Percentiles rank a stretch among this genome's conserved stretches.
Evolutionary conservation across 2,329 filamentous ascomycete genomes (phyloP).

Genomic region (Fusarium sarcochroum): DNA sequence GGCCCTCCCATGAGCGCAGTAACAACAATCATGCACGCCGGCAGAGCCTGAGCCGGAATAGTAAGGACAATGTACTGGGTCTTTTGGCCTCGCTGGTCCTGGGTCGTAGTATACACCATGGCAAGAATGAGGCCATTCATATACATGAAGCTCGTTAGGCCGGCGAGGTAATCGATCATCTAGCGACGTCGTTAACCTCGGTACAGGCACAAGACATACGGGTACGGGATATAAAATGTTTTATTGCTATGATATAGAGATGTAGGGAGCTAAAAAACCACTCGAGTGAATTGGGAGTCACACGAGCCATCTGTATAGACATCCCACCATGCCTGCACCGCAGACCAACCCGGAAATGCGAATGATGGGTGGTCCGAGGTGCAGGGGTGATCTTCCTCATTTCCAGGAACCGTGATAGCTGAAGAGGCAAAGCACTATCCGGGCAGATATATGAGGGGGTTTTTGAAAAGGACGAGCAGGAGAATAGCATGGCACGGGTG

Average conservation of each 20-base stretch:
- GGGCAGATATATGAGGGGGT: constrained; percentile 80
- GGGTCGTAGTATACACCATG: constrained; percentile 85
- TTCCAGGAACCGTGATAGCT: constrained; percentile 88
- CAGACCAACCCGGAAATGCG: constrained; percentile 75
- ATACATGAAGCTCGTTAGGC: constrained; percentile 61
- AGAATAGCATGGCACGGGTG: constrained; percentile 40
- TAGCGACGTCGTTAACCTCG: constrained; percentile 47
- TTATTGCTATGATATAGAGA: constrained; percentile 52
- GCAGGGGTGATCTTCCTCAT: constrained; percentile 84
- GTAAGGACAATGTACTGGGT: constrained; percentile 86
- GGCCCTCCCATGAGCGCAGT: constrained; percentile 74
- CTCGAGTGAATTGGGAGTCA: constrained; percentile 70
- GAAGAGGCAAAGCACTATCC: constrained; percentile 75
- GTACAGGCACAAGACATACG: constrained; percentile 22
- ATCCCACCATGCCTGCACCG: constrained; percentile 83
- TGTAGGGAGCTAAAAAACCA: constrained; percentile 75
- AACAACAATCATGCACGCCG: constrained; percentile 82
- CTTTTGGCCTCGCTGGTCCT: constrained; percentile 85
- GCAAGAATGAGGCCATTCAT: constrained; percentile 80
- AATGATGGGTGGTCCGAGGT: constrained; percentile 73
- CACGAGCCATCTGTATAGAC: constrained; percentile 77
- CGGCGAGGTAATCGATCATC: constrained; percentile 52
- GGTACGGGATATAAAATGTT: constrained; percentile 32
- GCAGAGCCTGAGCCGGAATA: constrained; percentile 85
- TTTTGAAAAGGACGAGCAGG: constrained; percentile 25